A percentile compares a stretch with the other conserved stretches of the same genome.
phyloP scores from a whole-genome alignment of 129 eudicot genomes.

The Silybum marianum region DNA sequence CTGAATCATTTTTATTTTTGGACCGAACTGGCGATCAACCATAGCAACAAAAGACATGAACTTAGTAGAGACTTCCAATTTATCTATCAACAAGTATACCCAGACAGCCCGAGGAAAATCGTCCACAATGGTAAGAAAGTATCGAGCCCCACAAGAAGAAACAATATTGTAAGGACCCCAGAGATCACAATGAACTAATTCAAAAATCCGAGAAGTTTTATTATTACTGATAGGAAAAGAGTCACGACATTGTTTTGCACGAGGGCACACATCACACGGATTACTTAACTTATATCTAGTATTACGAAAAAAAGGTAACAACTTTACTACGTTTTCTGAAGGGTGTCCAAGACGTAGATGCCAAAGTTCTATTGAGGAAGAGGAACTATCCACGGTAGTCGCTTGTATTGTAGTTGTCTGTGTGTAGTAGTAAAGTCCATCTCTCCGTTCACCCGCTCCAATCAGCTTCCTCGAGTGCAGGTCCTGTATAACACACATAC shows the following conservation, averaged over 20 bases:
- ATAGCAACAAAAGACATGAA: constrained; percentile 8
- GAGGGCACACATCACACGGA: neutral
- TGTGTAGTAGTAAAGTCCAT: constrained; percentile 22
- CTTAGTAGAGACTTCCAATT: neutral
- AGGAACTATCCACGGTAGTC: neutral
- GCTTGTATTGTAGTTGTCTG: neutral
- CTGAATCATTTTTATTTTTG: neutral
- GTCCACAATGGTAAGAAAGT: constrained; percentile 18
- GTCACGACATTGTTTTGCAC: neutral
- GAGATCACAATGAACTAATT: neutral
- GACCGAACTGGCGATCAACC: neutral
- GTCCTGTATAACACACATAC: neutral
- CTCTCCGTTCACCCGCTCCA: neutral
- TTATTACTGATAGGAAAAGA: neutral
- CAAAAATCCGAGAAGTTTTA: constrained; percentile 2
- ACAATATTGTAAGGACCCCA: constrained; percentile 3
- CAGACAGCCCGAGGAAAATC: constrained; percentile 12
- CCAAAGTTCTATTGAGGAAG: neutral
- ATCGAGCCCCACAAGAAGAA: neutral
- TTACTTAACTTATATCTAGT: neutral
- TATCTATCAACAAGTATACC: constrained; percentile 2
- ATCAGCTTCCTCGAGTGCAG: neutral
- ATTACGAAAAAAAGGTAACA: neutral
- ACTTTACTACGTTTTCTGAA: neutral
- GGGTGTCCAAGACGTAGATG: neutral